Evolutionary conservation across 495 filamentous ascomycete genomes (phyloP).

Genomic region (Amorphotheca resinae): DNA sequence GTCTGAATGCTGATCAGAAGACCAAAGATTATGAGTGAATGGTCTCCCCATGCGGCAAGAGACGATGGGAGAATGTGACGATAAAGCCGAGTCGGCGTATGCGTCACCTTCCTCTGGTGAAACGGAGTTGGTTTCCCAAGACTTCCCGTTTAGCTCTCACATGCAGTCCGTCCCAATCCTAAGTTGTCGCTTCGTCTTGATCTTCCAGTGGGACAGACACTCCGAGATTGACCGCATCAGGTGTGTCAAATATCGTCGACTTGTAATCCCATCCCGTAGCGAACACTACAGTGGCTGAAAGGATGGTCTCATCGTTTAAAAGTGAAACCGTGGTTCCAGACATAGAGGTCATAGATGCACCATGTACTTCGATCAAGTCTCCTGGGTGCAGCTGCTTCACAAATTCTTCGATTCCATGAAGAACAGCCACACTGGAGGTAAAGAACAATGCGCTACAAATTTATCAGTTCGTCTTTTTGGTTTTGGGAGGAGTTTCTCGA

Average conservation of each 20-base stretch:
- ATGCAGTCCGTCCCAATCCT: not conserved
- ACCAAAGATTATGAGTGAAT: not conserved
- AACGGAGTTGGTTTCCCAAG: not conserved
- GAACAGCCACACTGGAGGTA: not conserved
- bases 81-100: not conserved
- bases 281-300: not conserved
- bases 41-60: not conserved
- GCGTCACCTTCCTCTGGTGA: not conserved
- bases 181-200: not conserved
- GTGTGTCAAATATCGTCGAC: not conserved
- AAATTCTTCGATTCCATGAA: conserved; percentile 1
- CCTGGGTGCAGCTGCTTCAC: not conserved
- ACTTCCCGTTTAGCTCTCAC: not conserved
- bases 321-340: not conserved
- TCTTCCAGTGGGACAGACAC: not conserved
- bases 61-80: not conserved
- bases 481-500: not conserved
- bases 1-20: not conserved
- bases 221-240: not conserved
- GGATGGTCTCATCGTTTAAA: not conserved
- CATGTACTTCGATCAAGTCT: not conserved
- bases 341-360: conserved; percentile 2
- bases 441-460: not conserved
- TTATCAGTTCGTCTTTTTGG: not conserved
- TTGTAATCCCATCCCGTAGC: not conserved